Conservation (phyloP, 257 asterid genomes). For the Rehmannia glutinosa region DNA sequence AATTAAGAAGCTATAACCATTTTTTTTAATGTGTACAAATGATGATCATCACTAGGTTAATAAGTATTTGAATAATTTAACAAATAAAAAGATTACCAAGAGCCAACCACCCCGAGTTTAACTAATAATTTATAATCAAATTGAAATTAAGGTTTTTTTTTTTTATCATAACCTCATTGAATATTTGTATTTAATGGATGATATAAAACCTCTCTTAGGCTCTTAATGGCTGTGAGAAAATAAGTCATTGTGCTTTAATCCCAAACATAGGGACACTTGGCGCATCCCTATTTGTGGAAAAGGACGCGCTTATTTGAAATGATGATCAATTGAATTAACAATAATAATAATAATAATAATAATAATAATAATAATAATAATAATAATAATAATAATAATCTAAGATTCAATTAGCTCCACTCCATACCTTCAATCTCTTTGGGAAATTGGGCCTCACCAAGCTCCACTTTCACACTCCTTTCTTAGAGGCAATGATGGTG, state of each 20-base stretch:
- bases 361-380: neutral
- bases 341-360: neutral
- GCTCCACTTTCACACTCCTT: conserved; percentile 39
- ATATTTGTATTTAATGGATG: conserved; percentile 7
- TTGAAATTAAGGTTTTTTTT: neutral
- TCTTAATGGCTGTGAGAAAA: neutral
- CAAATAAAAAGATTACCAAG: conserved; percentile 4
- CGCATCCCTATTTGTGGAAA: conserved; percentile 25
- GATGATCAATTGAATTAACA: conserved; percentile 23
- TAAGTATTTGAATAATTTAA: neutral
- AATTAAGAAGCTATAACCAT: too few species aligned
- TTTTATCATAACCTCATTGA: conserved; percentile 24
- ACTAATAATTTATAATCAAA: conserved; percentile 5
- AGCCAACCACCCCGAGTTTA: conserved; percentile 6
- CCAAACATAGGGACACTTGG: conserved; percentile 25
- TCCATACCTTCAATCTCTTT: conserved; percentile 44
- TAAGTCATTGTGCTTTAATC: conserved; percentile 1
- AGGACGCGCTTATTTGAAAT: conserved; percentile 40
- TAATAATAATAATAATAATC: neutral
- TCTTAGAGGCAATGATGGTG: conserved; percentile 37
- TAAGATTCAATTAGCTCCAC: neutral
- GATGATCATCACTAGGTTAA: neutral
- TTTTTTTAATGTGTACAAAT: too few species aligned
- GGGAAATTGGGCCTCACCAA: conserved; percentile 74
- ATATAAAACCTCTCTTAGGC: too few species aligned